Evolutionary conservation across 257 asterid genomes (phyloP), one percentile per base, ranked within the genome.

Genomic region (Knoxia roxburghii): DNA sequence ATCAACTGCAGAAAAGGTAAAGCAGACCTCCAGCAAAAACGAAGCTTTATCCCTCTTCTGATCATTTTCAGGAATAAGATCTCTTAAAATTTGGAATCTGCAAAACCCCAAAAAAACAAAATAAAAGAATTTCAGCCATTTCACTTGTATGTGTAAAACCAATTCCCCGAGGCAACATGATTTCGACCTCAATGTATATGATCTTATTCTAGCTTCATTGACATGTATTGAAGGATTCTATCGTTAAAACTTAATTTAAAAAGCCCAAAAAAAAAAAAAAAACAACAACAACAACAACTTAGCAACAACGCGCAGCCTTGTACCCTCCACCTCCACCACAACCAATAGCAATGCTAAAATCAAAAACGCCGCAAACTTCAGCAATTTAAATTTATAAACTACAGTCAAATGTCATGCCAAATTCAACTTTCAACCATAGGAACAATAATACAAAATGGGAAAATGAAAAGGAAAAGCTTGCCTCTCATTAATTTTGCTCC

Each of bases 401-500:
- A 43, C 49, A 43, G 46, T 40, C 18, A 43, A 43, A 40, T 40
- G 46, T 40, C 1, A n/a, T 24, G 41, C 41, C 4, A n/a, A 60
- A 60, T 33, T n/a, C 18, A 39, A 35, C 7, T 3, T 9, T 60
- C 40, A 18, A 64, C 29, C 11, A 21, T 10, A 37, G 41, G 6
- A 37, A 37, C 41, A 37, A 37, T 37, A 3, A 3, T 37, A 37
- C 6, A 37, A 37, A 37, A 37, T 3, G 9, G 9, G 1, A 3
- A 74, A 13, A 43, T 2, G 43, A 50, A 0, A 65, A 63, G 41
- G 59, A 0, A 57, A 53, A 64, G 66, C 75, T 71, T 69, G 67
- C 96, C 98, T 89, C 81, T 91, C 92, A 54, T 89, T 91, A 77
- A 91, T 89, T 75, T 89, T 91, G 82, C 87, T 81, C 80, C 98